phyloP scores from a whole-genome alignment of 192 early-diverging fungal species.

The Mortierella hygrophila region DNA sequence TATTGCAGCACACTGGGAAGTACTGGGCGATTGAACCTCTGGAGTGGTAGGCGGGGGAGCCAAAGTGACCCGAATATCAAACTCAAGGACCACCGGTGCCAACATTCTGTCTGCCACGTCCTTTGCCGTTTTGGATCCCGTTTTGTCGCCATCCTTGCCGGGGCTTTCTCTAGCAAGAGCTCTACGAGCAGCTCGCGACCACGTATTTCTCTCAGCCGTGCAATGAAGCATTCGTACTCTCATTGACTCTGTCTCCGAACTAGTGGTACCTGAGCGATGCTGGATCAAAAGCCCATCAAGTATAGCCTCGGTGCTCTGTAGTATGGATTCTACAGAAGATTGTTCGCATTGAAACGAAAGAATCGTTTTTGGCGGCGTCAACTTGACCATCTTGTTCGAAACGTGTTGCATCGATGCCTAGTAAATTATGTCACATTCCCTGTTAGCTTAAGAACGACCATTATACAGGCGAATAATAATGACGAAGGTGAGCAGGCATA shows the following conservation, averaged over 20 bases:
- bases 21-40: neutral
- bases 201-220: slow-evolving; percentile 32
- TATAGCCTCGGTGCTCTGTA: neutral
- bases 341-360: slow-evolving; percentile 10
- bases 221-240: neutral
- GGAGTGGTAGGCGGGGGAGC: neutral
- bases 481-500: neutral
- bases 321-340: neutral
- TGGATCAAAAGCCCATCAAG: slow-evolving; percentile 15
- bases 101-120: neutral
- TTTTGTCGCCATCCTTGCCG: neutral
- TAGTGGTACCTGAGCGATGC: neutral
- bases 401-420: slow-evolving; percentile 25
- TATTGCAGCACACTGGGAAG: neutral
- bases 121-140: neutral
- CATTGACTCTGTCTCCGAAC: neutral
- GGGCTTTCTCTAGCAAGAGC: slow-evolving; percentile 14
- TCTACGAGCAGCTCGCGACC: slow-evolving; percentile 52
- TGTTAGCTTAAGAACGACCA: neutral
- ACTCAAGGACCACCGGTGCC: neutral
- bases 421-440: neutral
- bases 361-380: slow-evolving; percentile 23
- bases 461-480: too few species aligned
- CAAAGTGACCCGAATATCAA: slow-evolving; percentile 16
- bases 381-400: slow-evolving; percentile 37